Evolutionary conservation across 495 filamentous ascomycete genomes (phyloP).

Genomic region (Penicillium subrubescens): DNA sequence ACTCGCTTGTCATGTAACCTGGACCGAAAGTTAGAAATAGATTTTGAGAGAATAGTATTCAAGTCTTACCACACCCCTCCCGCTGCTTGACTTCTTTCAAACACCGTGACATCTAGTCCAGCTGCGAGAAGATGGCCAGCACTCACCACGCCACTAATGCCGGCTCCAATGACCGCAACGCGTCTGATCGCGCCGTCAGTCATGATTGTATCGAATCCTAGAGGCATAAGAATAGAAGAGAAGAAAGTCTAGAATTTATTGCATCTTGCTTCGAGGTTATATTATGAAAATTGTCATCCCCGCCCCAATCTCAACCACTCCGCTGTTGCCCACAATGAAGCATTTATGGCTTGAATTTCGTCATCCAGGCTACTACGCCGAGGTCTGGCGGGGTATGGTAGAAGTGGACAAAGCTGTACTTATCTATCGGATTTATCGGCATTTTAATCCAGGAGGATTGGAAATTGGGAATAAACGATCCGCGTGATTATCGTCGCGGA

Average conservation of each 20-base stretch:
- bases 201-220: conserved; percentile 21
- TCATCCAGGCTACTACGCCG: conserved; percentile 6
- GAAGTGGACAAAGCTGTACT: neutral
- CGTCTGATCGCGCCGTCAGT: conserved; percentile 27
- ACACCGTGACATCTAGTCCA: conserved; percentile 63
- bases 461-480: conserved; percentile 1
- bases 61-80: conserved; percentile 62
- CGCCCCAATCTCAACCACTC: neutral
- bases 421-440: conserved; percentile 13
- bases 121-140: conserved; percentile 62
- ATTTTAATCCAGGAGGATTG: conserved; percentile 1
- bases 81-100: conserved; percentile 58
- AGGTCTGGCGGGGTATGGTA: neutral
- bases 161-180: conserved; percentile 71
- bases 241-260: neutral
- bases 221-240: neutral
- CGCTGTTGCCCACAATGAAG: conserved; percentile 6
- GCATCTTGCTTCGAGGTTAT: neutral
- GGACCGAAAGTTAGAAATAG: neutral
- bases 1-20: conserved; percentile 62
- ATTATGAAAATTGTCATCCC: neutral
- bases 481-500: conserved; percentile 12
- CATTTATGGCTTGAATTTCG: conserved; percentile 19
- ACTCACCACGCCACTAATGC: conserved; percentile 66
- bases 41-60: neutral